Percentiles rank a stretch among this genome's conserved stretches.
phyloP scores from a whole-genome alignment of 345 rosid species.

The Brassica carinata region DNA sequence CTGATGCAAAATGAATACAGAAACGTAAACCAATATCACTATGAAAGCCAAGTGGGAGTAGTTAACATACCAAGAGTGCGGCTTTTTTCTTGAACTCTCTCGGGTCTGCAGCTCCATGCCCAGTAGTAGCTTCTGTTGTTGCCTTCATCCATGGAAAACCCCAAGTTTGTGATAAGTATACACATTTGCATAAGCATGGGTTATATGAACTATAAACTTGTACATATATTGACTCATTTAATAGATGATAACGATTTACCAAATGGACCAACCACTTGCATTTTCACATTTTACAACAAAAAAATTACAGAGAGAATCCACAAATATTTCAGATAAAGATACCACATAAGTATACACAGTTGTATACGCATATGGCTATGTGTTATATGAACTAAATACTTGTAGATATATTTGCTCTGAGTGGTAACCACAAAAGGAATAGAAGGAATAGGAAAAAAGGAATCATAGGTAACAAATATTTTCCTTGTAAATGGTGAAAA shows the following conservation, averaged over 20 bases:
- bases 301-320: too few relatives aligned
- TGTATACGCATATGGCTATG: too few relatives aligned
- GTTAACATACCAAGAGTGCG: constrained; percentile 35
- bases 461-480: too few relatives aligned
- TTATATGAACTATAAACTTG: not conserved
- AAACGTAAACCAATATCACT: constrained; percentile 11
- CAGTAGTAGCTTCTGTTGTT: constrained; percentile 2
- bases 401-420: too few relatives aligned
- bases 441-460: too few relatives aligned
- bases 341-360: too few relatives aligned
- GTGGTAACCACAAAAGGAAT: too few relatives aligned
- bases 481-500: too few relatives aligned
- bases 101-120: constrained; percentile 5
- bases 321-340: too few relatives aligned
- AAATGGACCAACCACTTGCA: not conserved
- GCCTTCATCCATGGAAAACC: constrained; percentile 15
- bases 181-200: not conserved
- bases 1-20: not conserved
- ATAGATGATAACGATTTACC: not conserved
- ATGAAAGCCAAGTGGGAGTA: not conserved
- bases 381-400: too few relatives aligned
- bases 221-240: not conserved
- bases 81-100: constrained; percentile 24
- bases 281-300: too few relatives aligned
- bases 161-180: constrained; percentile 5